Evolutionary conservation across 2,329 filamentous ascomycete genomes (phyloP), one percentile per base, ranked within the genome.

Genomic region (Epichloe scottii): DNA sequence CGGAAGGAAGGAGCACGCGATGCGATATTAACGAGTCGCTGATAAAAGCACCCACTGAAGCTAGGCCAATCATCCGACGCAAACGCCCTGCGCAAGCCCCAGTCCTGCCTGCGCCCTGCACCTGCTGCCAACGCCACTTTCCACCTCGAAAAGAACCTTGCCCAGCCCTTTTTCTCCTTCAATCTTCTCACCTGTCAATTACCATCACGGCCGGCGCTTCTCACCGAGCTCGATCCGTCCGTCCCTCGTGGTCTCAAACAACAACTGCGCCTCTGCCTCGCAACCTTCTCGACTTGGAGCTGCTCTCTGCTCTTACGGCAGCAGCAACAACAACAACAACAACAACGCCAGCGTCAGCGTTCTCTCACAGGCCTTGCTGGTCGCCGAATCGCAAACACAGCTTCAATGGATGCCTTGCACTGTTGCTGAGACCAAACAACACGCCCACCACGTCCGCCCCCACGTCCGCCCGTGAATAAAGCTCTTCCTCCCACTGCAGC

Each of bases 141-240:
- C 37, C 37, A 33, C 15, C 30, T 46, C 30, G 5, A 46, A 50
- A 15, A n/a, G 21, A 46, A 49, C 47, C 11, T 34, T 40, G 47
- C 42, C 46, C 51, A 44, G 46, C 34, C 34, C n/a, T 50, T 46
- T 52, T n/a, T 23, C 45, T 46, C 38, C 37, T 50, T 50, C 51
- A 50, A 39, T 38, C 42, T 38, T 39, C 39, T 34, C 51, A 42
- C 23, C 42, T 39, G 17, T 39, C 8, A 21, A 14, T 26, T 35
- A 48, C 21, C 50, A 51, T 41, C 49, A 35, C 46, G 35, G 30
- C 38, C 40, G 23, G 33, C 46, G 35, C 50, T 12, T 19, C 26
- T 46, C 26, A 40, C 19, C 46, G 23, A 46, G 41, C 42, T 38
- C 17, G 41, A 21, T 34, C 34, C 5, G 35, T 33, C 15, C 15